Conservation (phyloP, 768 basidiomycete genomes). For the Rhodotorula taiwanensis region DNA sequence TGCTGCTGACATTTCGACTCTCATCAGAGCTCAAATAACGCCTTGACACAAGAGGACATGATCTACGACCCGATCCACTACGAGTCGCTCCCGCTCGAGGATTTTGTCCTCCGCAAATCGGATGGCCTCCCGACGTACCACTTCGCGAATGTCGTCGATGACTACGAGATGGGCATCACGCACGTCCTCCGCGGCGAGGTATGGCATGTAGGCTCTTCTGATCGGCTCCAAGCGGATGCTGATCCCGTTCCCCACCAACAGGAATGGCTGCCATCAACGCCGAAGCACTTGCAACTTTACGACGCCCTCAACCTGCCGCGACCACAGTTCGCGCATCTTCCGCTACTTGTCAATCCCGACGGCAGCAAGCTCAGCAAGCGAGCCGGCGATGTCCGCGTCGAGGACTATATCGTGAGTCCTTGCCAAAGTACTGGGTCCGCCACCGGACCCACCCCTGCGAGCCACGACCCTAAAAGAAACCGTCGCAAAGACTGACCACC, state of each 20-base stretch:
- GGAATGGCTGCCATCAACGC: slow-evolving; percentile 95
- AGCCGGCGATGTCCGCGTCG: slow-evolving; percentile 76
- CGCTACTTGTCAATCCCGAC: slow-evolving; percentile 79
- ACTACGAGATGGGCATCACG: slow-evolving; percentile 90
- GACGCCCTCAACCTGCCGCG: slow-evolving; percentile 61
- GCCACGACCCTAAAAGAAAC: no score
- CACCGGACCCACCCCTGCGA: no score
- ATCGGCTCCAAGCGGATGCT: no score
- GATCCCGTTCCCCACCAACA: slow-evolving; percentile 41
- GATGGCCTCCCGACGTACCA: slow-evolving; percentile 95
- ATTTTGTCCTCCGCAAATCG: slow-evolving; percentile 84
- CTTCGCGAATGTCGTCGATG: slow-evolving; percentile 89
- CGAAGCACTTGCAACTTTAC: slow-evolving; percentile 84
- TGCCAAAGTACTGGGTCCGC: no score
- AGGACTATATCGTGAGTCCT: slow-evolving; percentile 68
- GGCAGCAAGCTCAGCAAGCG: slow-evolving; percentile 93
- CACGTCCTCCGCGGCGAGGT: slow-evolving; percentile 94
- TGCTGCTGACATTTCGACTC: not conserved
- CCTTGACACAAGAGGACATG: slow-evolving; percentile 9
- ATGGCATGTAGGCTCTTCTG: not conserved
- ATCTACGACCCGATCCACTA: slow-evolving; percentile 33
- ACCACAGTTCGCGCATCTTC: slow-evolving; percentile 84
- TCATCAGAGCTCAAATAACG: slow-evolving; percentile 12
- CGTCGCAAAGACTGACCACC: no score
- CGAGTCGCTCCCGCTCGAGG: slow-evolving; percentile 44